Base-by-base conservation (phyloP, 2,329 filamentous ascomycete genomes). In the Penicillium sp. region DNA sequence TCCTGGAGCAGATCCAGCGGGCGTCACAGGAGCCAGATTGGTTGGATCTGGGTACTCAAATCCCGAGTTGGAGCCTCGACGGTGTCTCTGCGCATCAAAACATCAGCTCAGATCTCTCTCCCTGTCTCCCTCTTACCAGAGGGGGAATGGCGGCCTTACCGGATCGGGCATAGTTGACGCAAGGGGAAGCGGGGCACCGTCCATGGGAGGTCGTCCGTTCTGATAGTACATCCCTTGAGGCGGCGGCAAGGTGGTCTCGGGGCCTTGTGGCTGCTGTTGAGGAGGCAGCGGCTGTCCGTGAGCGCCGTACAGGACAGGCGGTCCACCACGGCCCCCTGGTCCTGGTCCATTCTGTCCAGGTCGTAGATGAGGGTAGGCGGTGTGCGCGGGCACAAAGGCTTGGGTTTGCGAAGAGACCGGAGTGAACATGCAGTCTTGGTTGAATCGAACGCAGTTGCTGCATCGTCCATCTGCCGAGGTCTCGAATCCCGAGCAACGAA, bases 341-440 rank as follows among this genome's bases (percentile, higher is more conserved):
- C 59, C 67, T 57, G 70, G 71, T 33, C 60, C 55, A 62, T 79
- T 79, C 19, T 56, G 54, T 52, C 54, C 54, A 23, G 54, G 54
- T 56, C 81, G 78, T 69, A 84, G 71, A 66, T 81, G 77, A 17
- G 82, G 82, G 62, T 83, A 89, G 57, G 87, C 85, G 7, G 87
- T 86, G 70, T 89, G 86, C 10, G 87, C 87, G 8, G 88, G 88
- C 35, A 90, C 88, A 69, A 90, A 90, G 12, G 88, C 88, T 72
- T 89, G 87, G 9, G 87, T 85, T 75, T 90, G 87, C 12, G 87
- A 88, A 4, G 86, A 89, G 25, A 91, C 88, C 2, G 88, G 88
- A 1, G 87, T 90, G 74, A 91, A 91, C 74, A 91, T 85, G 75
- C 88, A 91, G 71, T 89, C 87, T 74, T 90, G 88, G 63, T 88